These are phyloP conservation scores for Candida coquimbonensis DNA, from an alignment of 805 yeast genomes.

Conservation along the genomic window DNA sequence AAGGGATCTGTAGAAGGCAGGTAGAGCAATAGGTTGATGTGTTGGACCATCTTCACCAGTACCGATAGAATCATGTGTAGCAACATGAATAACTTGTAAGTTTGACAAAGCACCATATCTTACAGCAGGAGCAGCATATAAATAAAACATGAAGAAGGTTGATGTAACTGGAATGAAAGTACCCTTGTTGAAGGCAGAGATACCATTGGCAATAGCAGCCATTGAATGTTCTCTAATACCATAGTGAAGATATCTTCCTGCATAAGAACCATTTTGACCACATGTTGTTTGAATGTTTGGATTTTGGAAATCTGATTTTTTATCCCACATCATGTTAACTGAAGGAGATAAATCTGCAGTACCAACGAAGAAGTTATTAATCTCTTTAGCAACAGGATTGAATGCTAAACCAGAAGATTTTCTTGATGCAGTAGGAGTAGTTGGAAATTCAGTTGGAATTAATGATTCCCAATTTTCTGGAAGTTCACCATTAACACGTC, in stretches of 20 bases:
- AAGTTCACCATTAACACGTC: conserved; percentile 72
- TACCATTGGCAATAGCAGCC: conserved; percentile 98
- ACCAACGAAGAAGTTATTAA: conserved; percentile 95
- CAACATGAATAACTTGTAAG: conserved; percentile 80
- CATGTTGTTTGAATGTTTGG: conserved; percentile 56
- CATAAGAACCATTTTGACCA: conserved; percentile 53
- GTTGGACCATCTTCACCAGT: conserved; percentile 93
- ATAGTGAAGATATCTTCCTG: conserved; percentile 91
- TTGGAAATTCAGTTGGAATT: conserved; percentile 74
- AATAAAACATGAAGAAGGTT: conserved; percentile 90
- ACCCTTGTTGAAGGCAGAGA: conserved; percentile 73
- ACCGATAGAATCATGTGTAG: conserved; percentile 87
- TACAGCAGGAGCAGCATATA: conserved; percentile 82
- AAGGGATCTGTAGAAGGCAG: conserved; percentile 77
- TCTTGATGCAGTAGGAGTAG: conserved; percentile 90
- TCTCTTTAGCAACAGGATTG: conserved; percentile 45
- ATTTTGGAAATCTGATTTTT: conserved; percentile 85
- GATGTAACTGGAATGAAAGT: conserved; percentile 91
- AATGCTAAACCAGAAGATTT: conserved; percentile 83
- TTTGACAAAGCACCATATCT: conserved; percentile 80
- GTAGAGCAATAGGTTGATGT: conserved; percentile 86
- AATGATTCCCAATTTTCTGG: conserved; percentile 75
- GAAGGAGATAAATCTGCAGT: conserved; percentile 98
- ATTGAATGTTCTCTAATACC: conserved; percentile 99
- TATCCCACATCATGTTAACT: conserved; percentile 77